Base-by-base conservation (phyloP, 352 stramenopile genomes). In the Pythium phragmiticola region DNA sequence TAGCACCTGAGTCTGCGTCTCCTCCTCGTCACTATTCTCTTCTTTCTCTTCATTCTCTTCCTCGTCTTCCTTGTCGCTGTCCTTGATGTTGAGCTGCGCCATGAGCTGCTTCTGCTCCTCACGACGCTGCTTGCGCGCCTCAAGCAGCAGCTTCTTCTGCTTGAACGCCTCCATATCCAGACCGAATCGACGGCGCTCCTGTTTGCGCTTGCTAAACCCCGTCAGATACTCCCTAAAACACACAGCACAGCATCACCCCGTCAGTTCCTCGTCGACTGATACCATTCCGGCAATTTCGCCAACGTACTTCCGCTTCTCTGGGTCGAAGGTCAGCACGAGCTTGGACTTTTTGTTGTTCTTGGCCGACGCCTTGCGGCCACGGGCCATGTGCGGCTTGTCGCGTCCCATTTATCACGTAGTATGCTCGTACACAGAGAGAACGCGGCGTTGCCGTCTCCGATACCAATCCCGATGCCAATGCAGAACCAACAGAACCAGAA, bases 81-180 rank as follows among this genome's bases (percentile, higher is more conserved):
- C 65, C 54, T 72, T 52, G 28, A 91, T 65, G 39, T 92, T 89
- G 7, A 92, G 65, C 21, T 61, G 69, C 17, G 68, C 73, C 36
- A 93, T 65, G 37, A 89, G 72, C 60, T 87, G 74, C 72, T 90
- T 92, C 49, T 94, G 78, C 68, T 95, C 85, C 50, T 87, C 83
- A 45, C 86, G 80, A 41, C 84, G 73, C 76, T 94, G 81, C 72
- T 94, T 95, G 68, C 86, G 84, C 58, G 77, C 80, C 63, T 94
- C 84, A 23, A 95, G 55, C 34, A 87, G 76, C 7, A 70, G 72
- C 60, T 95, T 95, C 70, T 95, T 90, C 54, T 90, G 82, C 77
- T 95, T 95, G 73, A 77, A 95, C 50, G 87, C 87, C 73, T 95
- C 83, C 87, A 95, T 95, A 57, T 95, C 84, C 59, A 94, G 67